phyloP scores from a whole-genome alignment of 257 asterid species.

The Solanum sitiens region DNA sequence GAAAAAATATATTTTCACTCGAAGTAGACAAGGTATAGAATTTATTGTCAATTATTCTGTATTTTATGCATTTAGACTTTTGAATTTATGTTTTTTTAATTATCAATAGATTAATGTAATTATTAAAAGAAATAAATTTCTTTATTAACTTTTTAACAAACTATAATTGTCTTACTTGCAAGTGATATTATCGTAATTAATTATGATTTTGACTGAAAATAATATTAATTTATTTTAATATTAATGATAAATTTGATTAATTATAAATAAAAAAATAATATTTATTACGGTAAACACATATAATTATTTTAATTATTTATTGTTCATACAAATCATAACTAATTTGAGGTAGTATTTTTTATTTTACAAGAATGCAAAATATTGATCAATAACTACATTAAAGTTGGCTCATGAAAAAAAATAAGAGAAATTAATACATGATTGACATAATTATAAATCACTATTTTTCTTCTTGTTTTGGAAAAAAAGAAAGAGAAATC shows the following conservation, averaged over 20 bases:
- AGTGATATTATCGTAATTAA: background rate
- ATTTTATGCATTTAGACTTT: background rate
- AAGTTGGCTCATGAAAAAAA: background rate
- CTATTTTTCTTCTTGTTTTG: background rate
- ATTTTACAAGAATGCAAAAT: background rate
- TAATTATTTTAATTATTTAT: background rate
- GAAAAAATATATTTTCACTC: too few species aligned
- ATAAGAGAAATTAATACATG: background rate
- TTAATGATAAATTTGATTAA: background rate
- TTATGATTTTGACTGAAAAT: background rate
- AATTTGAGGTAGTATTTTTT: background rate
- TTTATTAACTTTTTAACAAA: background rate
- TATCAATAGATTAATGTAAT: background rate
- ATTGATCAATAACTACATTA: background rate
- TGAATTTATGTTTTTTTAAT: too few species aligned
- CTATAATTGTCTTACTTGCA: background rate
- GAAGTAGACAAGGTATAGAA: too few species aligned
- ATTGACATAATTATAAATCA: background rate
- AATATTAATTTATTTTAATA: too few species aligned
- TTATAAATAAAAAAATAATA: background rate
- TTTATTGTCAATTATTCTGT: background rate
- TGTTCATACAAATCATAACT: background rate
- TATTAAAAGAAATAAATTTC: background rate
- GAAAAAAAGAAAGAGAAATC: background rate
- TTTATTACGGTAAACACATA: background rate